phyloP scores from a whole-genome alignment of 108 stramenopile species.

The Bacterosira constricta region DNA sequence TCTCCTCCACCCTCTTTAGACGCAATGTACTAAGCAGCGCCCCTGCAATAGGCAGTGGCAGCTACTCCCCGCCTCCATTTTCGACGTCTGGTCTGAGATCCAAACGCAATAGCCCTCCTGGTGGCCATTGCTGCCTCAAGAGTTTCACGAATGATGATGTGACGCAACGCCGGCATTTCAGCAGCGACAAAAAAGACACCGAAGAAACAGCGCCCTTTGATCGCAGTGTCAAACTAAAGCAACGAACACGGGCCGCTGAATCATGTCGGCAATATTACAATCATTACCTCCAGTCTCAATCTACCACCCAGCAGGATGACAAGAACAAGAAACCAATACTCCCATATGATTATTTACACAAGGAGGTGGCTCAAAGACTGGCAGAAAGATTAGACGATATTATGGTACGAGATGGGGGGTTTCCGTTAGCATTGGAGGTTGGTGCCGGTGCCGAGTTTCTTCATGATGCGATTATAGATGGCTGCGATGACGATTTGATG shows the following conservation, averaged over 20 bases:
- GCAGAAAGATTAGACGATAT: conserved; percentile 90
- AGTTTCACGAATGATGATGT: too few relatives aligned
- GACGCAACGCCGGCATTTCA: too few relatives aligned
- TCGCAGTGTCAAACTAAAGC: conserved; percentile 62
- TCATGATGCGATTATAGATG: conserved; percentile 55
- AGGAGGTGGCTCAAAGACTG: conserved; percentile 74
- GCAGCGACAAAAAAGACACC: too few relatives aligned
- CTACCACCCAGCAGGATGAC: not conserved
- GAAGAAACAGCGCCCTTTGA: conserved; percentile 63
- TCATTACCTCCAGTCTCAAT: not conserved
- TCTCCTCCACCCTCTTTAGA: too few relatives aligned
- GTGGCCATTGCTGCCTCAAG: too few relatives aligned
- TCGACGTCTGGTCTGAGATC: too few relatives aligned
- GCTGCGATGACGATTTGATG: not conserved
- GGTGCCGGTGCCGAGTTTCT: conserved; percentile 75
- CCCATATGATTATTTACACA: conserved; percentile 80
- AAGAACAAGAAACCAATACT: not conserved
- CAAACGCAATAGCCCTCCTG: too few relatives aligned
- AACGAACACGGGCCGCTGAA: conserved; percentile 69
- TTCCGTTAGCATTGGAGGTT: conserved; percentile 81
- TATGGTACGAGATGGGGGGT: conserved; percentile 59
- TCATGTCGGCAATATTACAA: conserved; percentile 19
- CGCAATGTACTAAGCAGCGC: too few relatives aligned
- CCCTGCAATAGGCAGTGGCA: too few relatives aligned
- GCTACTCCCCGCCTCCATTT: too few relatives aligned